Evolutionary conservation across 805 yeast genomes (phyloP), one percentile per base, ranked within the genome.

Genomic region (Starmerella etchellsii): DNA sequence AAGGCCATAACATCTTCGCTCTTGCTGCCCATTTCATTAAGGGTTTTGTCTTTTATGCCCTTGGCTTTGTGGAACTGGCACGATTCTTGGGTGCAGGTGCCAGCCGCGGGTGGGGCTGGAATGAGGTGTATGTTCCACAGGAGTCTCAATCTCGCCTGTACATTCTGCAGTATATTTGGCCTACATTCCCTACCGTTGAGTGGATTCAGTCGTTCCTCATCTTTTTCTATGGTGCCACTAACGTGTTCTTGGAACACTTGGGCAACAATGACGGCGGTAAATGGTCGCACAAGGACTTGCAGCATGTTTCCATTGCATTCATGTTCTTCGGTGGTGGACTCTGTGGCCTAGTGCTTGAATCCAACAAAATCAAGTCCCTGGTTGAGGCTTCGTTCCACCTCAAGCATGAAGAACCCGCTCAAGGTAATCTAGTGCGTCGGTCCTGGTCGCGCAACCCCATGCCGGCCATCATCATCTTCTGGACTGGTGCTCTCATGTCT

Each of bases 401-500:
- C n/a, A 26, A 27, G 23, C 13, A 33, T 24, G 32, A 23, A 33
- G 35, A 31, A 4, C 8, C 28, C 6, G n/a, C n/a, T n/a, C n/a
- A n/a, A n/a, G 18, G 22, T 5, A 36, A 34, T 16, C 37, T 18
- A 13, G 39, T 36, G 21, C 47, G 44, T 25, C 42, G 41, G 7
- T 51, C 73, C 48, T 65, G 80, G 59, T 78, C 94, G 1, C 87
- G 94, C 49, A 91, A 91, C 58, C 96, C 96, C 26, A 84, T 91
- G 72, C 96, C 97, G 3, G 76, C 82, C 1, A 73, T 91, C 49
- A 84, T 93, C 2, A 81, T 91, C 26, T 91, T 82, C 63, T 91
- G 95, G 94, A 91, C 97, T 1, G 98, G 98, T 23, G 70, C 79
- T 13, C 68, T 91, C 47, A 91, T 91, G 98, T 85, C 96, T 1